Evolutionary conservation across 2,329 filamentous ascomycete genomes (phyloP), one percentile per base, ranked within the genome.

Genomic region (Arachnopeziza araneosa): DNA sequence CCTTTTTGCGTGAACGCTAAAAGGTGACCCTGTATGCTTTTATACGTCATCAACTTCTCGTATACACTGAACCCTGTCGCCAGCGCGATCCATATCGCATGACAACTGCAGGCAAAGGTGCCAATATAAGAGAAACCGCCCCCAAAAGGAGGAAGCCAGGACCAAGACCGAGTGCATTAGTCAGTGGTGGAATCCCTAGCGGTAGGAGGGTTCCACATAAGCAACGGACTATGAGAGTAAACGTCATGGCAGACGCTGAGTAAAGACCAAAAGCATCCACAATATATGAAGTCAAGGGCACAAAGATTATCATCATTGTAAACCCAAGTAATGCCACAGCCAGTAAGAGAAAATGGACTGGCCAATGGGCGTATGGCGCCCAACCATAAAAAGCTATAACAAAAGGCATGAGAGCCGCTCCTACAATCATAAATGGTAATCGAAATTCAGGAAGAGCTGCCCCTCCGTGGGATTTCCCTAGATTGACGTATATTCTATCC

Each of bases 341-440:
- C 0, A 78, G 26, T 0, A 86, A 71, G 21, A 64, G 83, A 78
- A 7, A 78, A 77, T 17, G 80, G 22, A 68, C 75, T 24, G 84
- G 79, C 80, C 81, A 85, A 63, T 80, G 78, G 3, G 59, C 1
- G 73, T 72, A n/a, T 75, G 71, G 58, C 73, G 74, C 56, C 83
- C 82, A 85, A 30, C 83, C 83, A 66, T 85, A 86, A 66, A 80
- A 76, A 60, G 83, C 77, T 0, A 85, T 73, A 1, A 80, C 77
- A 14, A 85, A 71, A 0, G 85, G 85, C 0, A 87, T 50, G 1
- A 86, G 60, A 0, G 85, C 51, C 0, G 79, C 79, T 0, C 80
- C 81, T 0, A 80, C 73, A 12, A 83, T 68, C 71, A 85, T 80
- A 2, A 87, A 74, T 0, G 85, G 85, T 0, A 87, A 75, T n/a